Evolutionary conservation across 1,284 basidiomycete species (phyloP).

Genomic region (Dichomitus squalens): DNA sequence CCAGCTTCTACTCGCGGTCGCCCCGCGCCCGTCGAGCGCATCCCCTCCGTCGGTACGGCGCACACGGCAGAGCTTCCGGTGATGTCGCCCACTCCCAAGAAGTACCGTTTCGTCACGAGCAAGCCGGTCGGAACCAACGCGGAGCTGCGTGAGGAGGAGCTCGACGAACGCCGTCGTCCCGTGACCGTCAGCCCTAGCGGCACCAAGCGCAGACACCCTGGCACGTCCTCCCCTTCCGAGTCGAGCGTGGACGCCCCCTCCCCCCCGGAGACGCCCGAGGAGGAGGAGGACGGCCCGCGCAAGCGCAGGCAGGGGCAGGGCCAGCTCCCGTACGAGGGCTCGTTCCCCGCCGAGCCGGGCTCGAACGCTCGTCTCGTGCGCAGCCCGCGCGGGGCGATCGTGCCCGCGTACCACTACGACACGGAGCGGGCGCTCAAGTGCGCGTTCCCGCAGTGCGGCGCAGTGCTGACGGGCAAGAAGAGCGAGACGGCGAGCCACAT

Average conservation of each 20-base stretch:
- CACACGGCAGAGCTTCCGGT: not conserved
- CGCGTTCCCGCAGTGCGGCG: slow-evolving; percentile 15
- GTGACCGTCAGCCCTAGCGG: not conserved
- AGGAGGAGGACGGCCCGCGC: not conserved
- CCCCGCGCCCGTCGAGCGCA: not conserved
- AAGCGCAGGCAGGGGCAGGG: slow-evolving; percentile 4
- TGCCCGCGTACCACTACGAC: slow-evolving; percentile 22
- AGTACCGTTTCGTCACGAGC: slow-evolving; percentile 23
- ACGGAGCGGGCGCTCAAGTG: slow-evolving; percentile 16
- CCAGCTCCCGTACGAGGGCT: not conserved
- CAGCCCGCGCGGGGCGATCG: slow-evolving; percentile 12
- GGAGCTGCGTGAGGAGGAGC: not conserved
- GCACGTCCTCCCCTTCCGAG: not conserved
- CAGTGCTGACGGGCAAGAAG: slow-evolving; percentile 20
- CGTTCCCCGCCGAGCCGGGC: not conserved
- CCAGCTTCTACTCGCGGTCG: not conserved
- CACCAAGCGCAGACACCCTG: not conserved
- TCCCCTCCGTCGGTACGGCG: not conserved
- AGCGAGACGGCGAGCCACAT: slow-evolving; percentile 22
- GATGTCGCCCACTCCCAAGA: slow-evolving; percentile 9
- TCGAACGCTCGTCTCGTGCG: not conserved
- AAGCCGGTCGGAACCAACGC: not conserved
- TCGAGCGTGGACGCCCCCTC: slow-evolving; percentile 14
- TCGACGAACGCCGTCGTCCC: not conserved
- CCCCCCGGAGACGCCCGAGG: not conserved